Evolutionary conservation across 495 filamentous ascomycete genomes (phyloP).

Genomic region (Immersiella caudata): DNA sequence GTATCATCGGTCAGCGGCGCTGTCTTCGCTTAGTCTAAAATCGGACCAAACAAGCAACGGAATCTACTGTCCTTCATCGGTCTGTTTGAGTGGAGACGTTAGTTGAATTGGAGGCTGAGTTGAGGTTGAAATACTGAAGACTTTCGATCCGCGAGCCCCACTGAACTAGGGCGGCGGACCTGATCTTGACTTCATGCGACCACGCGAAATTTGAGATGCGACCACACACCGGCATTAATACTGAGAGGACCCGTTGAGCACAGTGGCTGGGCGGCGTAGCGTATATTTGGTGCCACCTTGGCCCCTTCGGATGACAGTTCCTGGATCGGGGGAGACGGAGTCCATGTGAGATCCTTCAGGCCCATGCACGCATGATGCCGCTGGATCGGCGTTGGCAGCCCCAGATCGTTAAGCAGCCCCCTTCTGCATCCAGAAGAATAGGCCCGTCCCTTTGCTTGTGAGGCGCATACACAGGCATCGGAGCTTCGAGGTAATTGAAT

Average conservation of each 20-base stretch:
- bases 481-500: background rate
- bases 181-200: background rate
- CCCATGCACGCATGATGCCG: background rate
- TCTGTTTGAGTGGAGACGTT: background rate
- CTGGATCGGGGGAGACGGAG: background rate
- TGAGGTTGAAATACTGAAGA: background rate
- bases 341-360: background rate
- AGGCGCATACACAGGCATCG: background rate
- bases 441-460: background rate
- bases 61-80: background rate
- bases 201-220: background rate
- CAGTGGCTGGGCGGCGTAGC: background rate
- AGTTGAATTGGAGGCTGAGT: background rate
- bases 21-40: background rate
- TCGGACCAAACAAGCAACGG: background rate
- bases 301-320: background rate
- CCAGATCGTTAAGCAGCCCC: background rate
- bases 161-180: background rate
- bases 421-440: background rate
- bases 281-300: background rate
- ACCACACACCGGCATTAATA: background rate
- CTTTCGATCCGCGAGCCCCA: background rate
- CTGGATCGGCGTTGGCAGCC: background rate
- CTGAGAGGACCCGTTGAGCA: background rate
- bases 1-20: background rate